Percentiles rank a stretch among this genome's conserved stretches.
phyloP scores from a whole-genome alignment of 129 eudicot species.

The Flaveria linearis region DNA sequence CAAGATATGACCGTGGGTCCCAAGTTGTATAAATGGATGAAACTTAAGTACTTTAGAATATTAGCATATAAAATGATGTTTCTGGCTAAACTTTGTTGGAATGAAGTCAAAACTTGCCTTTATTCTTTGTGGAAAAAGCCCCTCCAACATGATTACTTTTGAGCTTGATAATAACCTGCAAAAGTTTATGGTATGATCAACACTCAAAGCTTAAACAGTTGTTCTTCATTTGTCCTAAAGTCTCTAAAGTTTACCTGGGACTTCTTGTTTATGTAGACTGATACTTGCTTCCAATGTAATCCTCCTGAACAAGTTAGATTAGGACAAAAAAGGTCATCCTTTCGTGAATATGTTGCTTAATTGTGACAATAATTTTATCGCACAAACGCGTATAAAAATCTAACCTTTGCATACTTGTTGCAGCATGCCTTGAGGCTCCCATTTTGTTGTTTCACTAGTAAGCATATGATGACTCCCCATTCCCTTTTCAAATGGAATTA shows the following conservation, averaged over 20 bases:
- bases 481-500: conserved; percentile 72
- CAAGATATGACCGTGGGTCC: not conserved
- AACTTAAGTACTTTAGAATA: conserved; percentile 1
- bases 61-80: not conserved
- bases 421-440: conserved; percentile 69
- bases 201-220: not conserved
- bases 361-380: not conserved
- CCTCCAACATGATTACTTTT: conserved; percentile 90
- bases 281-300: conserved; percentile 65
- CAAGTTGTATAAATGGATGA: not conserved
- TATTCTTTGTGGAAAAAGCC: conserved; percentile 80
- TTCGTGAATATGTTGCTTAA: not conserved
- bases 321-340: not conserved
- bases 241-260: conserved; percentile 49
- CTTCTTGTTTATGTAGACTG: conserved; percentile 71
- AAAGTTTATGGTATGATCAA: not conserved
- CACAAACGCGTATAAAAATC: not conserved
- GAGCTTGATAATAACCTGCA: conserved; percentile 67
- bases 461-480: conserved; percentile 44
- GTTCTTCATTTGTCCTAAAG: not conserved
- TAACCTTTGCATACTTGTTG: conserved; percentile 74
- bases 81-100: not conserved
- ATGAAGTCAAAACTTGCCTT: conserved; percentile 58
- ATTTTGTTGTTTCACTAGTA: conserved; percentile 41
- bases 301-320: not conserved